Percentiles rank a stretch among this genome's conserved stretches.
Conservation (phyloP, 2,329 filamentous ascomycete genomes). For the Ophiostoma sp. region DNA sequence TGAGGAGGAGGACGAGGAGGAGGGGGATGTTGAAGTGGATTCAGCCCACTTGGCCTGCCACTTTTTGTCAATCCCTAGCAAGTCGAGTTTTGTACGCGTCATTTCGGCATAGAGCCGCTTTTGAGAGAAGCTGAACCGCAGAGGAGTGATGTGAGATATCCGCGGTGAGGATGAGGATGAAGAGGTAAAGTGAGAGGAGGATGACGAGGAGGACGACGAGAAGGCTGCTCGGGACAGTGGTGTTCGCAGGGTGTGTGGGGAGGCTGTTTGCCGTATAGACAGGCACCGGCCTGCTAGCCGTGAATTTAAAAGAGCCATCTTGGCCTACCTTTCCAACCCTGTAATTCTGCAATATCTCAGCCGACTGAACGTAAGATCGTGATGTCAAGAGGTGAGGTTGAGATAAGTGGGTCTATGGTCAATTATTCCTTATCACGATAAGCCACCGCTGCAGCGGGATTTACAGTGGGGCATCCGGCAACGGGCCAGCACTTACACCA, state of each 20-base stretch:
- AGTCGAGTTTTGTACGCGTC: constrained; percentile 37
- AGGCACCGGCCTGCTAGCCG: constrained; percentile 32
- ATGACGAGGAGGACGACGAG: not conserved
- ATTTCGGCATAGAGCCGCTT: constrained; percentile 34
- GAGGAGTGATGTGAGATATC: not conserved
- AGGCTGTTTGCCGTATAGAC: constrained; percentile 15
- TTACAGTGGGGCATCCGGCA: not conserved
- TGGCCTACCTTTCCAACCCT: not conserved
- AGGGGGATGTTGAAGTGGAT: constrained; percentile 23
- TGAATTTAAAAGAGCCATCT: constrained; percentile 8
- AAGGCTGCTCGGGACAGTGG: not conserved
- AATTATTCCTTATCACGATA: constrained; percentile 13
- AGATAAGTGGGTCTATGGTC: not conserved
- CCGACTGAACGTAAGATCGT: not conserved
- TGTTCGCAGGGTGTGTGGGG: not conserved
- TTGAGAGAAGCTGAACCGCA: constrained; percentile 20
- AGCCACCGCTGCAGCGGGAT: not conserved
- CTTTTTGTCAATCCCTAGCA: constrained; percentile 46
- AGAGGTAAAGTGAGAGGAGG: not conserved
- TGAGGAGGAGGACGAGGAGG: not conserved
- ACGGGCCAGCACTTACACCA: not conserved
- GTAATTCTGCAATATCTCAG: not conserved
- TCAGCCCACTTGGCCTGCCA: constrained; percentile 47
- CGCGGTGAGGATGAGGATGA: not conserved
- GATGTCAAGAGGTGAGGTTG: constrained; percentile 9